Base-by-base conservation (phyloP, 1,284 basidiomycete species). In the Vanrija sp. region DNA sequence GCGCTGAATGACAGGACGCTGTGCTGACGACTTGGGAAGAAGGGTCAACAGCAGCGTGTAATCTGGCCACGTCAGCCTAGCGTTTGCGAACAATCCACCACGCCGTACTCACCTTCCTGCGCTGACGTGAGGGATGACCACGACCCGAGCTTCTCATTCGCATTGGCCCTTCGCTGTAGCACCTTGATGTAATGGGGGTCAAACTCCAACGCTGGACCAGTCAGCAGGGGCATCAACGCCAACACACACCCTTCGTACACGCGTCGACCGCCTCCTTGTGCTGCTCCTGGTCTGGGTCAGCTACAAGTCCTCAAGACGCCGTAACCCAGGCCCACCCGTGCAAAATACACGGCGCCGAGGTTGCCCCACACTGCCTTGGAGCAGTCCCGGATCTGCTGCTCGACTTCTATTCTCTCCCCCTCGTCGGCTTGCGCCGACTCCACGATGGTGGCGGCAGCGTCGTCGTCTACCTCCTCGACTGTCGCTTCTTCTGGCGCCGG, bases 111-210 rank as follows among this genome's bases (percentile, higher is more conserved):
- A 91, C 93, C 94, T 80, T 93, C 87, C 78, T 93, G 84, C 5
- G 91, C 89, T 19, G 86, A 80, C 10, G 85, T 81, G 9, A 97
- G 79, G 5, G 89, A 86, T 6, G 88, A 82, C 91, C 92, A 97
- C 6, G 87, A 84, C 50, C 82, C 82, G 21, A 97, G 78, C 29
- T 81, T 79, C 61, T 93, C 90, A 69, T 93, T 96, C 1, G 89
- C 88, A 21, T 83, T 71, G 2, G 92, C 92, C 16, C 95, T 85
- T 61, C 95, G 81, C 68, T 93, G 89, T 2, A 97, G 78, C 0
- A 88, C 93, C 75, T 97, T 98, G 61, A 87, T 72, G 69, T 98
- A 96, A 14, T 78, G 72, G 5, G 90, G 87, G 65, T 95, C 88
- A 67, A 97, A 89, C 19, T 81, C 74, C 14, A 98, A 80, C 7